Evolutionary conservation across 108 stramenopile genomes (phyloP), one percentile per base, ranked within the genome.

Genomic region (Nannochloropsis salina): DNA sequence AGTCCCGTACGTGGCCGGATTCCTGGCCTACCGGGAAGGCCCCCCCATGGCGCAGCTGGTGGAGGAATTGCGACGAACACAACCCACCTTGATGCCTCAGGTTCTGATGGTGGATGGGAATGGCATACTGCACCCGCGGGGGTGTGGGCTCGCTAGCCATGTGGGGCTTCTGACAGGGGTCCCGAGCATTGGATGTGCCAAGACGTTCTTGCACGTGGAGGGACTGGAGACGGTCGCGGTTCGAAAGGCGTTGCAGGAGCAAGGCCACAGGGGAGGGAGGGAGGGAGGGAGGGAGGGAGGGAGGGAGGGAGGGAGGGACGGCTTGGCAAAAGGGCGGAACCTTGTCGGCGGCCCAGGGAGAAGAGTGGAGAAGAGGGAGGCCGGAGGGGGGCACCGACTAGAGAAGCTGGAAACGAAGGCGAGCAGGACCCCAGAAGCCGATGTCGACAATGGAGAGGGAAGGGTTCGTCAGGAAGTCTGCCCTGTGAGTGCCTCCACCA

Each of bases 91-190:
- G 61, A 74, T 74, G 61, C 61, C 61, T n/a, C 61, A 74, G 61
- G 20, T 74, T 74, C 61, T 74, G n/a, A 6, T 74, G n/a, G 61
- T 74, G 61, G 61, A 74, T n/a, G 61, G 61, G 6, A 74, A 74
- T 74, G 61, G 61, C 15, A n/a, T 74, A n/a, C 61, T 74, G 61
- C 61, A 74, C n/a, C 61, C 61, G 61, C 3, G 61, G n/a, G 61
- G 61, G 1, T 74, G 61, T 74, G 61, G 61, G n/a, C 61, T 74
- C 3, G 61, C 61, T 15, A n/a, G 20, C 20, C 61, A 74, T 2
- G 61, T 74, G 61, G n/a, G n/a, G n/a, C n/a, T n/a, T n/a, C n/a
- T n/a, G 61, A 74, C 61, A 4, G 61, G 61, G 2, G 15, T 74
- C 2, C 20, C 61, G 15, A 74, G 3, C 61, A 2, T 74, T 15